phyloP scores from a whole-genome alignment of 768 basidiomycete genomes.

The Gelatoporia subvermispora region DNA sequence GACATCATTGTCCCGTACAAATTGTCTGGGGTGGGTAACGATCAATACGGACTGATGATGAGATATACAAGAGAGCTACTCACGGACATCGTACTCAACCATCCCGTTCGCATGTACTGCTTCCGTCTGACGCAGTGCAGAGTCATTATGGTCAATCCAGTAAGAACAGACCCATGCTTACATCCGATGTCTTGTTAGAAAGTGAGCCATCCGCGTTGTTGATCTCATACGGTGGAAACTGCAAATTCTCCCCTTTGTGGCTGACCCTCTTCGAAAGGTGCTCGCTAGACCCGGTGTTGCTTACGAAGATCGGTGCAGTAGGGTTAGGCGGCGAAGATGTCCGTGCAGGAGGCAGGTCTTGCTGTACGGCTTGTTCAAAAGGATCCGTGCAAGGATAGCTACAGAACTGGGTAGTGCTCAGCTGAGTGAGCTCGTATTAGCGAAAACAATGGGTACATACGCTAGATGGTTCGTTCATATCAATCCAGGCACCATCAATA shows the following conservation, averaged over 20 bases:
- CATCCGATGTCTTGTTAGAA: slow-evolving; percentile 51
- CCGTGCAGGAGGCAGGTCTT: slow-evolving; percentile 51
- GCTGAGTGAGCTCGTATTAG: background rate
- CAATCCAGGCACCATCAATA: slow-evolving; percentile 72
- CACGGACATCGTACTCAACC: slow-evolving; percentile 51
- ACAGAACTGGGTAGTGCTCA: slow-evolving; percentile 47
- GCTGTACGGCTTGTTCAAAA: slow-evolving; percentile 48
- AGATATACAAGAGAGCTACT: slow-evolving; percentile 6
- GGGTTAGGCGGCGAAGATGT: slow-evolving; percentile 46
- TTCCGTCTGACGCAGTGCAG: slow-evolving; percentile 18
- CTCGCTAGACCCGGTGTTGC: slow-evolving; percentile 11
- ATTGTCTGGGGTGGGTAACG: slow-evolving; percentile 35
- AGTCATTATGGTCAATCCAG: background rate
- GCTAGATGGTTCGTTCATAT: slow-evolving; percentile 71
- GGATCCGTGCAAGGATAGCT: slow-evolving; percentile 56
- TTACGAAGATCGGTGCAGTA: slow-evolving; percentile 46
- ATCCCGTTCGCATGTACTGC: slow-evolving; percentile 54
- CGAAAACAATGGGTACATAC: slow-evolving; percentile 30
- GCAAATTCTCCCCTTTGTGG: slow-evolving; percentile 30
- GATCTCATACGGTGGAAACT: slow-evolving; percentile 55
- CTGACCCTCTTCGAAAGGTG: slow-evolving; percentile 24
- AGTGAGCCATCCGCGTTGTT: slow-evolving; percentile 48
- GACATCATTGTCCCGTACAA: slow-evolving; percentile 74
- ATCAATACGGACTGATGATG: background rate
- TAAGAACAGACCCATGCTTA: slow-evolving; percentile 23